Evolutionary conservation across 306 rosid species (phyloP).

Genomic region (Vicia villosa): DNA sequence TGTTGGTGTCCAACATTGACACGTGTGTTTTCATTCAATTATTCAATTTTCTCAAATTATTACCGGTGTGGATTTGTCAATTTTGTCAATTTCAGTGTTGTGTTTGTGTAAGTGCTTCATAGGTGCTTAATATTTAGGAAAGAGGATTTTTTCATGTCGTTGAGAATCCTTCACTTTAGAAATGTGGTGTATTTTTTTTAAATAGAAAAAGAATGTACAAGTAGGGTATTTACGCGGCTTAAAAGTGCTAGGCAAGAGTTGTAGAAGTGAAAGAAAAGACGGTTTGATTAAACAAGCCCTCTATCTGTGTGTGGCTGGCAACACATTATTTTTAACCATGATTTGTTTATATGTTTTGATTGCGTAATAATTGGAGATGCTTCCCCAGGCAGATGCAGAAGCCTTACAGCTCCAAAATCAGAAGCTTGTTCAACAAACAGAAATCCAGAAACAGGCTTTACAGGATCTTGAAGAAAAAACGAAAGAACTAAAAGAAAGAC

Average conservation of each 20-base stretch:
- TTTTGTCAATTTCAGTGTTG: no score
- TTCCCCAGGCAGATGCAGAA: constrained; percentile 72
- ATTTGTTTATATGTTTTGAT: constrained; percentile 21
- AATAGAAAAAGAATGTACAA: background rate
- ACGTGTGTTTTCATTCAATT: no score
- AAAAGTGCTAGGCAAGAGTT: background rate
- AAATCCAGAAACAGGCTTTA: constrained; percentile 68
- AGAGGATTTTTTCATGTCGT: constrained; percentile 29
- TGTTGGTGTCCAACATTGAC: no score
- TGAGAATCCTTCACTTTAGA: constrained; percentile 6
- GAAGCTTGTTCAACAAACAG: constrained; percentile 78
- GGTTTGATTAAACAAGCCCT: constrained; percentile 19
- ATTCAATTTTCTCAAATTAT: no score
- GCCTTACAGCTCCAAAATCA: constrained; percentile 83
- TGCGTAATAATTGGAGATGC: constrained; percentile 27
- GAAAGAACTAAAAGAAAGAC: constrained; percentile 54
- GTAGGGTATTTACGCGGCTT: constrained; percentile 10
- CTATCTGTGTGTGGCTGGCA: background rate
- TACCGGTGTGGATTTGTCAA: no score
- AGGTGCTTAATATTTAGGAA: constrained; percentile 7
- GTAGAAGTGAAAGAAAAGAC: background rate
- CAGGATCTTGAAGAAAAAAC: constrained; percentile 66
- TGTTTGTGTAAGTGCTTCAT: no score
- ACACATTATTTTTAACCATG: background rate
- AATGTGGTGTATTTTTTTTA: background rate